Percentiles rank a stretch among this genome's conserved stretches.
phyloP scores from a whole-genome alignment of 2,329 filamentous ascomycete species.

The Orbilia ellipsospora region DNA sequence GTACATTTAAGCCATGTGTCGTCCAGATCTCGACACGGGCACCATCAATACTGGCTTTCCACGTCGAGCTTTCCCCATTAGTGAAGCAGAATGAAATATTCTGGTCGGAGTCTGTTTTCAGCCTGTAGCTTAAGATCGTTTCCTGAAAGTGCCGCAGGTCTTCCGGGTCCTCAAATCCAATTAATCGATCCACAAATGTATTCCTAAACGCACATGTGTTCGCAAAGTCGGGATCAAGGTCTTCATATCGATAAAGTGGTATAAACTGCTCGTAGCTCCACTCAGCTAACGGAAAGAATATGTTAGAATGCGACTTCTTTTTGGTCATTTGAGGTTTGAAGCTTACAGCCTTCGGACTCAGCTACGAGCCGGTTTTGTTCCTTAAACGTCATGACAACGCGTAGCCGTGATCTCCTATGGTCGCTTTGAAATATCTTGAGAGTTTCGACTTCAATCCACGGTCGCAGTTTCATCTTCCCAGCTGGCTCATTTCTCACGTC shows the following conservation, averaged over 20 bases:
- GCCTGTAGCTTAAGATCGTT: conserved; percentile 33
- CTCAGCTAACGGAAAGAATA: background rate
- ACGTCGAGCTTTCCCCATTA: conserved; percentile 22
- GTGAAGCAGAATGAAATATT: conserved; percentile 35
- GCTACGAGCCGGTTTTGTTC: conserved; percentile 40
- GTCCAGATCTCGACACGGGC: conserved; percentile 40
- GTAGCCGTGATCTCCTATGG: conserved; percentile 23
- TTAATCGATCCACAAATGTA: conserved; percentile 28
- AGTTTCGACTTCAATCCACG: conserved; percentile 34
- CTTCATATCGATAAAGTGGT: conserved; percentile 37
- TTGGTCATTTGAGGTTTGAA: background rate
- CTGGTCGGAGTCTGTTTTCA: conserved; percentile 27
- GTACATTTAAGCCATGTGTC: conserved; percentile 23
- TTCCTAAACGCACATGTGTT: conserved; percentile 39
- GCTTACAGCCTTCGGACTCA: conserved; percentile 44
- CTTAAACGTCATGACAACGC: conserved; percentile 38
- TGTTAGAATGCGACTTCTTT: background rate
- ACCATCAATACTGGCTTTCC: conserved; percentile 20
- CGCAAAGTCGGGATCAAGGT: conserved; percentile 31
- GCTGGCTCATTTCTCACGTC: background rate
- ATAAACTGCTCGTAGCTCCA: conserved; percentile 45
- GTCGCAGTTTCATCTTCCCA: conserved; percentile 26
- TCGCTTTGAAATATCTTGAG: conserved; percentile 45
- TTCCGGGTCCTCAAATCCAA: conserved; percentile 28
- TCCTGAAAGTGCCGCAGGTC: conserved; percentile 42